Base-by-base conservation (phyloP, 2,329 filamentous ascomycete species). In the Whalleya microplaca region DNA sequence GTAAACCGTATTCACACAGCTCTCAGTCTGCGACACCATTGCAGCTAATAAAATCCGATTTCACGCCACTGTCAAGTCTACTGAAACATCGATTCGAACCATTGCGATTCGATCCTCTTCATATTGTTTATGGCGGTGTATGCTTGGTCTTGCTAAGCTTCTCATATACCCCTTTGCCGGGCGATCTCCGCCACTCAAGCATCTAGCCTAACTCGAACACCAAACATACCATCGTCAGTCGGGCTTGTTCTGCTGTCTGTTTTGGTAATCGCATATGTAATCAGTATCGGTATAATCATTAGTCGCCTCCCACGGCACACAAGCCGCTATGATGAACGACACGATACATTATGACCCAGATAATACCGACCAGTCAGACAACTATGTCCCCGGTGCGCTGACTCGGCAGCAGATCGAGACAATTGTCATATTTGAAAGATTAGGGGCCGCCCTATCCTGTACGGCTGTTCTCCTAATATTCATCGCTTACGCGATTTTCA, bases 371-470 rank as follows among this genome's bases (percentile, higher is more conserved):
- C 21, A 37, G 45, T 43, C 41, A 9, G 21, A 54, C 41, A 16
- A 32, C 32, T 37, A 37, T 16, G 21, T 7, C 12, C 47, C 53
- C 0, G 29, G 40, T 12, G 45, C 51, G 1, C 56, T 67, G 20
- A 64, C 65, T 14, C 46, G 21, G 12, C 57, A 70, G 3, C 72
- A 83, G 62, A 71, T 76, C 49, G 61, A 71, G 14, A 73, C 73
- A 8, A 74, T 84, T 44, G 75, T 80, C 19, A 66, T 74, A 44
- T 72, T 84, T 48, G 83, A 85, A 69, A 76, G 83, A 57, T 72
- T 79, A 44, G 83, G 83, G 29, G 83, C 83, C 9, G 76, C 76
- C 14, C 63, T 85, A 55, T 85, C 82, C 20, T 66, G 85, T 52
- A 62, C 79, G 5, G 78, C 80, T 2, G 79, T 85, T 10, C 53